Evolutionary conservation across 371 early-diverging fungal genomes (phyloP).

Genomic region (Circinella umbellata): DNA sequence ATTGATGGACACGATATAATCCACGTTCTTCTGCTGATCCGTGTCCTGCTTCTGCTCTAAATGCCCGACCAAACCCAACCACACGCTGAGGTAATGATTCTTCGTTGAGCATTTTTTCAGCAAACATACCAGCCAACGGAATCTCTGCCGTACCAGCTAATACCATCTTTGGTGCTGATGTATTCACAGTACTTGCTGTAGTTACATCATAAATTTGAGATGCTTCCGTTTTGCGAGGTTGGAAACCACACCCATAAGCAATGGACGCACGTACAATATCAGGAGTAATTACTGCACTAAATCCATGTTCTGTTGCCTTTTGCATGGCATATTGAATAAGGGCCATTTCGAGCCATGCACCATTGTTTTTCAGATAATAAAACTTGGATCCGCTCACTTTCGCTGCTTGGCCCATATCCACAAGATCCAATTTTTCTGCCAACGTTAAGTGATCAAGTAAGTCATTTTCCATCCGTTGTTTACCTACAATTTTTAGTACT

Average conservation of each 20-base stretch:
- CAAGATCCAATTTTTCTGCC: conserved; percentile 62
- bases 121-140: conserved; percentile 86
- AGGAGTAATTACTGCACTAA: conserved; percentile 79
- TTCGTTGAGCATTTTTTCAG: conserved; percentile 63
- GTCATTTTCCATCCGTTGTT: conserved; percentile 22
- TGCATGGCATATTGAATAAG: conserved; percentile 86
- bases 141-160: conserved; percentile 94
- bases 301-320: conserved; percentile 76
- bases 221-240: conserved; percentile 74
- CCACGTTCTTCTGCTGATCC: conserved; percentile 85
- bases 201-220: conserved; percentile 86
- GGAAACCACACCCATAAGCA: conserved; percentile 91
- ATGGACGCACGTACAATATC: conserved; percentile 85
- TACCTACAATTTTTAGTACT: conserved; percentile 53
- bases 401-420: conserved; percentile 89
- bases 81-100: conserved; percentile 67
- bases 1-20: conserved; percentile 93
- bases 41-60: conserved; percentile 90
- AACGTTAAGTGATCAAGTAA: conserved; percentile 76
- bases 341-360: conserved; percentile 86
- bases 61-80: conserved; percentile 86
- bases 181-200: conserved; percentile 51
- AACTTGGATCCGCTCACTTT: conserved; percentile 86
- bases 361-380: conserved; percentile 85
- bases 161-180: conserved; percentile 60